A percentile compares a stretch with the other conserved stretches of the same genome.
These are phyloP conservation scores for Quercus tomentella DNA, from an alignment of 331 rosid species.

Conservation along the genomic window DNA sequence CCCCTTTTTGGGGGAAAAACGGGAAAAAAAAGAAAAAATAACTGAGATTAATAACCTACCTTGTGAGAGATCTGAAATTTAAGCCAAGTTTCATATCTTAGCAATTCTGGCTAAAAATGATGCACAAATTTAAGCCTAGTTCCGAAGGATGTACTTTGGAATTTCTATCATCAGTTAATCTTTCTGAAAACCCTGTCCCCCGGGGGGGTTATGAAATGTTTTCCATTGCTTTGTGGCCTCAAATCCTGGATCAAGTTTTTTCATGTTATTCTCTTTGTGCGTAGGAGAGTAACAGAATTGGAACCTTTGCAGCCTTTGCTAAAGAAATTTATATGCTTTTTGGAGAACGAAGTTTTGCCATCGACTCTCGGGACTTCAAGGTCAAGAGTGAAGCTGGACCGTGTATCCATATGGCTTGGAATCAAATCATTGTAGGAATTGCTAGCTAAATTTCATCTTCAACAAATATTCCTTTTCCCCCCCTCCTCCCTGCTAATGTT, in stretches of 20 bases:
- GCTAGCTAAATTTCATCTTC: constrained; percentile 20
- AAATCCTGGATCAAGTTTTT: not conserved
- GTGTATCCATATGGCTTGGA: constrained; percentile 86
- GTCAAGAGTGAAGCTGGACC: constrained; percentile 68
- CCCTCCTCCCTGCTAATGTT: constrained; percentile 12
- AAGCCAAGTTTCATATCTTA: not conserved
- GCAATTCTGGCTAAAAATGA: not conserved
- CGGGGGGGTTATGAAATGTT: not conserved
- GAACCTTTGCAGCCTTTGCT: constrained; percentile 95
- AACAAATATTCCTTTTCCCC: not conserved
- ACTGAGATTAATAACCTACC: not conserved
- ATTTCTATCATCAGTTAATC: not conserved
- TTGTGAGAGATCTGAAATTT: not conserved
- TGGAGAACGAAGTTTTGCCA: constrained; percentile 73
- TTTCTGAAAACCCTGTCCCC: no score
- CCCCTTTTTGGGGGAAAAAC: no score
- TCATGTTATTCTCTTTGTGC: constrained; percentile 7
- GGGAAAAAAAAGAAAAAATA: not conserved
- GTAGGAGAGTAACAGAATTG: constrained; percentile 76
- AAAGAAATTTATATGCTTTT: constrained; percentile 66
- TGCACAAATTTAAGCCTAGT: not conserved
- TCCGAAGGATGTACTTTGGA: not conserved
- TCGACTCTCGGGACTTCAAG: constrained; percentile 44
- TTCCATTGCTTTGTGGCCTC: not conserved
- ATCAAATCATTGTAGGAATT: constrained; percentile 83